phyloP scores from a whole-genome alignment of 2,329 filamentous ascomycete genomes.

The Exophiala mesophila region DNA sequence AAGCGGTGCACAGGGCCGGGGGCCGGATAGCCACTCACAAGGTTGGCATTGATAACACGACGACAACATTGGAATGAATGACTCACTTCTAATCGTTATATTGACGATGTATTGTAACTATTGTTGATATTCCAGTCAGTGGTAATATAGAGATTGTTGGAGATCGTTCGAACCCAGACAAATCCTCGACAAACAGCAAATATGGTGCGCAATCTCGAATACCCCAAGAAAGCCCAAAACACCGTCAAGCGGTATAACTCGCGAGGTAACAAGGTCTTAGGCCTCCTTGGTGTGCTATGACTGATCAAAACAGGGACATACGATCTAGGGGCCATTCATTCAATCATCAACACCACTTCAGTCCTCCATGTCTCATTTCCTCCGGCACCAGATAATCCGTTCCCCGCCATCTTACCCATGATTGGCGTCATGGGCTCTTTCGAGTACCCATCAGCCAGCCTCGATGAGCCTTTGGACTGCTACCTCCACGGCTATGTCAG shows the following conservation, averaged over 20 bases:
- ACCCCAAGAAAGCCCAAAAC: constrained; percentile 60
- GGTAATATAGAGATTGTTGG: too few species aligned
- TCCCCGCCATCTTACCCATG: constrained; percentile 77
- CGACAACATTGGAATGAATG: constrained; percentile 8
- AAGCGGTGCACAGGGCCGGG: constrained; percentile 1
- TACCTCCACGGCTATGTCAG: constrained; percentile 85
- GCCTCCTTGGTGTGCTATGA: background rate
- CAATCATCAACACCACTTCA: constrained; percentile 67
- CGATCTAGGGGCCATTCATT: constrained; percentile 66
- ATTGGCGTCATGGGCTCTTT: constrained; percentile 78
- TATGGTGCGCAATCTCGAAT: constrained; percentile 45
- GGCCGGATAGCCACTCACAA: constrained; percentile 14
- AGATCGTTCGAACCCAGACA: too few species aligned
- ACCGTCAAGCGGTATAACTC: constrained; percentile 63
- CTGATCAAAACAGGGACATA: constrained; percentile 55
- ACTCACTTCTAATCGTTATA: background rate
- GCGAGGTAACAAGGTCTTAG: constrained; percentile 46
- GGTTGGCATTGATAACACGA: constrained; percentile 14
- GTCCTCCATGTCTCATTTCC: constrained; percentile 78
- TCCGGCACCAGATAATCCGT: constrained; percentile 56
- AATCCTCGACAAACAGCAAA: constrained; percentile 15
- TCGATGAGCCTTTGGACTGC: constrained; percentile 63
- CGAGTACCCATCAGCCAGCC: constrained; percentile 53
- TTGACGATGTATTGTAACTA: background rate
- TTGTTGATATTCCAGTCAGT: background rate